A percentile compares a stretch with the other conserved stretches of the same genome.
Conservation (phyloP, 2,329 filamentous ascomycete genomes). For the Aspergillus candidus region DNA sequence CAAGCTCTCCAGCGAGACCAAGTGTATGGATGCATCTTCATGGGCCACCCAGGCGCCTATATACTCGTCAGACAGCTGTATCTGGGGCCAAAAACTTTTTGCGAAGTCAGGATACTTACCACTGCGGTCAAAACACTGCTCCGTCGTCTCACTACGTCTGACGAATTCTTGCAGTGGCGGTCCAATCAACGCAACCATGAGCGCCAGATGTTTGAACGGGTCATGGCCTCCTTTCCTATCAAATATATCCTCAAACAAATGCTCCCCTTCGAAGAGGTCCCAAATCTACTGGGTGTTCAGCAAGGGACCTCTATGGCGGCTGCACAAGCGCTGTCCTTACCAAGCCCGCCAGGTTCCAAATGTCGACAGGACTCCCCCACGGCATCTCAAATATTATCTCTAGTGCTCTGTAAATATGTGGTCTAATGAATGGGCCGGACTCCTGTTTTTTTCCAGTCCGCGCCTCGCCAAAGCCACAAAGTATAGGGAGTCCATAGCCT, state of each 20-base stretch:
- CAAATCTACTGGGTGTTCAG: constrained; percentile 34
- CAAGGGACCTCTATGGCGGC: constrained; percentile 7
- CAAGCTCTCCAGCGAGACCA: constrained; percentile 14
- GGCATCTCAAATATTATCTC: constrained; percentile 43
- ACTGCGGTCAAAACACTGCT: constrained; percentile 21
- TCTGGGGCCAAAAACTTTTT: too few species aligned
- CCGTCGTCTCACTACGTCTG: constrained; percentile 22
- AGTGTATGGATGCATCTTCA: constrained; percentile 16
- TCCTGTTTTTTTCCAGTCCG: constrained; percentile 25
- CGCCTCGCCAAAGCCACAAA: constrained; percentile 34
- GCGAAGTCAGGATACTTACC: constrained; percentile 11
- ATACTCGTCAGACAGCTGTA: constrained; percentile 5
- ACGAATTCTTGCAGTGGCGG: constrained; percentile 22
- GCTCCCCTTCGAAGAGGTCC: constrained; percentile 44
- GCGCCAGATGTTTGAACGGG: constrained; percentile 22
- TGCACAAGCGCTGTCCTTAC: constrained; percentile 30
- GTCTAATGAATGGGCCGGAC: constrained; percentile 41
- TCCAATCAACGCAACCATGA: constrained; percentile 23
- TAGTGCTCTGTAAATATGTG: constrained; percentile 25
- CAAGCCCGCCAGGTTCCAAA: constrained; percentile 47
- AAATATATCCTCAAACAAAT: constrained; percentile 36
- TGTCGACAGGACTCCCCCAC: constrained; percentile 44
- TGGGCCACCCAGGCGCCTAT: constrained; percentile 20
- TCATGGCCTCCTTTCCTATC: constrained; percentile 17
- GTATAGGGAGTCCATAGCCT: constrained; percentile 21